A percentile compares a stretch with the other conserved stretches of the same genome.
Conservation (phyloP, 768 basidiomycete species). For the Serendipita sp. region DNA sequence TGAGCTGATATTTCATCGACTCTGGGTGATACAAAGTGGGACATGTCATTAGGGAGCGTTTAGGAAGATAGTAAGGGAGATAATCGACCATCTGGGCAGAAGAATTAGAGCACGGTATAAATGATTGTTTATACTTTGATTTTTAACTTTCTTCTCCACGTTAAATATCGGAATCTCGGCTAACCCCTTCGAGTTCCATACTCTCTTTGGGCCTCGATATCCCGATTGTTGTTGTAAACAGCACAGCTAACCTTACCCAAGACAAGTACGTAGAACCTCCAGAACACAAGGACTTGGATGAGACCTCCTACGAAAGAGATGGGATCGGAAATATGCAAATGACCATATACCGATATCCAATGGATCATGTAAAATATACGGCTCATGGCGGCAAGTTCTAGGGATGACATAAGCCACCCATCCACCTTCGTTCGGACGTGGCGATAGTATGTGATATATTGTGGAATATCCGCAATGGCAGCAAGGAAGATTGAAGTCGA, state of each 20-base stretch:
- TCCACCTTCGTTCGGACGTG: not conserved
- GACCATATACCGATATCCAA: not conserved
- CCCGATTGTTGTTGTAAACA: not conserved
- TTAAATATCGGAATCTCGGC: not conserved
- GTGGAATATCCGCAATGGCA: not conserved
- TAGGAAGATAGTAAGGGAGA: not conserved
- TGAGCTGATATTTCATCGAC: not conserved
- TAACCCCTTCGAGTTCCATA: not conserved
- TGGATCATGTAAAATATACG: not conserved
- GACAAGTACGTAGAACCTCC: slow-evolving; percentile 1
- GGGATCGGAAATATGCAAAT: not conserved
- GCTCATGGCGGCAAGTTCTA: not conserved
- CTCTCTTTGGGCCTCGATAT: not conserved
- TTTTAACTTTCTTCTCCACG: not conserved
- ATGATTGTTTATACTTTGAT: too few relatives aligned
- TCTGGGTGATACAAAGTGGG: not conserved
- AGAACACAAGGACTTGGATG: not conserved
- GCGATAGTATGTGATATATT: slow-evolving; percentile 2
- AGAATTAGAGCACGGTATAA: too few relatives aligned
- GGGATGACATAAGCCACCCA: not conserved
- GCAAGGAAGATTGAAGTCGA: not conserved
- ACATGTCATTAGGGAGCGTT: not conserved
- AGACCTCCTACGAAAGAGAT: not conserved
- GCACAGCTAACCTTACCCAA: not conserved
- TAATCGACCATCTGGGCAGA: too few relatives aligned